Percentiles rank a stretch among this genome's conserved stretches.
Conservation (phyloP, 768 basidiomycete species). For the Hygrocybe coccinea region DNA sequence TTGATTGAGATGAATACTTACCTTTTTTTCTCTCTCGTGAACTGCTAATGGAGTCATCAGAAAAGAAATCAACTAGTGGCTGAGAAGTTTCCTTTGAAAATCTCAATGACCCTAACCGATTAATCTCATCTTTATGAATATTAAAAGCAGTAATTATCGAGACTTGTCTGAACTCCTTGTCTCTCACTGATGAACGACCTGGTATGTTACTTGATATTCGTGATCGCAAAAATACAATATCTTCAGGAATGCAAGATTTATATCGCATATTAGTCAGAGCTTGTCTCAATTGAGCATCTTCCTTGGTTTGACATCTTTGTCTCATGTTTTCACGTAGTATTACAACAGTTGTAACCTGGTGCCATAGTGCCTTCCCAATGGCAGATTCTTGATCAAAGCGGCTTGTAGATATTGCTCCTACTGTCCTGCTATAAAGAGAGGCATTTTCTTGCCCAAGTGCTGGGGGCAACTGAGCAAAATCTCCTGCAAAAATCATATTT, state of each 20-base stretch:
- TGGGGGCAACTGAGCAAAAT: conserved; percentile 34
- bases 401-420: conserved; percentile 5
- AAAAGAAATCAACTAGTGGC: conserved; percentile 21
- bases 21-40: too few species aligned
- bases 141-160: conserved; percentile 38
- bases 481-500: conserved; percentile 36
- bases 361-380: conserved; percentile 27
- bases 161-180: conserved; percentile 25
- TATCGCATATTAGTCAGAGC: conserved; percentile 25
- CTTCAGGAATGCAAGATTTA: conserved; percentile 33
- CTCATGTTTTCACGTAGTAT: conserved; percentile 33
- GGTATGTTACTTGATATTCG: conserved; percentile 16
- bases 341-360: conserved; percentile 29
- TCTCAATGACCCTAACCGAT: conserved; percentile 23
- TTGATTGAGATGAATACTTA: background rate
- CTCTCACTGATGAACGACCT: conserved; percentile 9
- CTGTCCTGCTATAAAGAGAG: conserved; percentile 13
- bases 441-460: conserved; percentile 7
- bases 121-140: conserved; percentile 35
- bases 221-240: conserved; percentile 31
- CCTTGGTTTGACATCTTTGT: conserved; percentile 13
- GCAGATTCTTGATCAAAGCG: conserved; percentile 12
- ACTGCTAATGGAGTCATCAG: conserved; percentile 15
- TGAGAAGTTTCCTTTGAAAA: conserved; percentile 33
- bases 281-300: conserved; percentile 16